Percentiles rank a stretch among this genome's conserved stretches.
phyloP scores from a whole-genome alignment of 306 rosid species.

The apple (Malus domestica) region ASM211411v1 NC_041800.1:29580733-29581232 shows the following conservation, averaged over 20 bases:
- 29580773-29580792: slow-evolving; percentile 40
- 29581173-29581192: slow-evolving; percentile 57
- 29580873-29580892: not conserved
- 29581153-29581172: slow-evolving; percentile 11
- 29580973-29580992: not conserved
- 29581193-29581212: slow-evolving; percentile 97
- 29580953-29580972: not conserved
- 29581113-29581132: not conserved
- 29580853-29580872: not conserved
- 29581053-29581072: not conserved
- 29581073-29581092: slow-evolving; percentile 5
- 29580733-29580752: slow-evolving; percentile 76
- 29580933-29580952: not conserved
- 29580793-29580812: not conserved
- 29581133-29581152: not conserved
- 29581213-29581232: slow-evolving; percentile 98
- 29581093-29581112: not conserved
- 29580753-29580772: slow-evolving; percentile 99
- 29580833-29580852: not conserved
- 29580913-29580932: not conserved
- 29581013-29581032: not conserved
- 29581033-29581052: not conserved
- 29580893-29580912: not conserved
- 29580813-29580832: not conserved
- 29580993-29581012: not conserved